Percentiles rank a stretch among this genome's conserved stretches.
phyloP scores from a whole-genome alignment of 495 filamentous ascomycete genomes.

The Hypoxylon fuscum region DNA sequence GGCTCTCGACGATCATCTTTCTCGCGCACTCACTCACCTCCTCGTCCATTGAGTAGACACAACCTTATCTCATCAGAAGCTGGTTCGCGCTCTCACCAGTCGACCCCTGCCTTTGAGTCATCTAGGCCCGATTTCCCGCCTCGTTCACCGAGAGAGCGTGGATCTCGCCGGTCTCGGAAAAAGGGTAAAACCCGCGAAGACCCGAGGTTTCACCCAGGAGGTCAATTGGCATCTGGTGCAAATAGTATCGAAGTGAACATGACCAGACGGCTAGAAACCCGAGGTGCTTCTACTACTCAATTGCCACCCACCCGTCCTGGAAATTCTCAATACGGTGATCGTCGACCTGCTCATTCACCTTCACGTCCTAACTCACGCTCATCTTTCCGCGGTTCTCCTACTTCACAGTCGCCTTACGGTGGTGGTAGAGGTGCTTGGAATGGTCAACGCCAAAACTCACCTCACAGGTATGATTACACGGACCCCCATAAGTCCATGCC shows the following conservation, averaged over 20 bases:
- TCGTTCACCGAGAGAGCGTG: slow-evolving; percentile 41
- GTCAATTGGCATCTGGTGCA: slow-evolving; percentile 53
- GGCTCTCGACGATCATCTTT: slow-evolving; percentile 47
- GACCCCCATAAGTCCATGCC: slow-evolving; percentile 25
- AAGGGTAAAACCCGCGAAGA: slow-evolving; percentile 49
- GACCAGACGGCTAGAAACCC: slow-evolving; percentile 51
- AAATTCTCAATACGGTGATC: slow-evolving; percentile 46
- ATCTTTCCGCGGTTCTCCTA: slow-evolving; percentile 74
- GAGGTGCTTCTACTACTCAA: slow-evolving; percentile 50
- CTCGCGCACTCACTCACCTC: slow-evolving; percentile 48
- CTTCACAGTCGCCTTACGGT: slow-evolving; percentile 71
- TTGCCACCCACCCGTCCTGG: slow-evolving; percentile 42
- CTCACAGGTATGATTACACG: slow-evolving; percentile 64
- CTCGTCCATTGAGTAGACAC: slow-evolving; percentile 44
- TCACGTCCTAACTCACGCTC: slow-evolving; percentile 66
- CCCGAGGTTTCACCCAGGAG: slow-evolving; percentile 37
- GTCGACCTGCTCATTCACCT: slow-evolving; percentile 66
- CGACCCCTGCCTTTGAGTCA: slow-evolving; percentile 43
- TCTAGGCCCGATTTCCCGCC: slow-evolving; percentile 43
- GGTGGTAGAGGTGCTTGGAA: slow-evolving; percentile 67
- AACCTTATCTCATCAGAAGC: slow-evolving; percentile 48
- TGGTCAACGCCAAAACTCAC: slow-evolving; percentile 63
- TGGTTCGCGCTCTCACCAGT: slow-evolving; percentile 48
- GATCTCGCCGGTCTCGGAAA: slow-evolving; percentile 42
- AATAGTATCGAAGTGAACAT: slow-evolving; percentile 60